phyloP scores from a whole-genome alignment of 306 rosid genomes.

The Glycine tomentella region DNA sequence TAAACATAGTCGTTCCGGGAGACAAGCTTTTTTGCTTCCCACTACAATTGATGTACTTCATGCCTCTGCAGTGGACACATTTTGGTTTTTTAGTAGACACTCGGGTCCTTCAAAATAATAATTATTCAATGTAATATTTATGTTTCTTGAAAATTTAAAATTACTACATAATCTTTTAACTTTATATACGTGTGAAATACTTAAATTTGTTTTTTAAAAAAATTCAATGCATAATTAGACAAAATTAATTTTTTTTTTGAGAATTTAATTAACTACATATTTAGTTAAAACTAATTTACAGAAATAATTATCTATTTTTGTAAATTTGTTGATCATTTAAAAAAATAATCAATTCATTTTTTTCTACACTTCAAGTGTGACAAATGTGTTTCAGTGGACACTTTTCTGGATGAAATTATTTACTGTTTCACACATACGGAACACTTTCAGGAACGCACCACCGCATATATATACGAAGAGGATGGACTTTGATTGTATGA shows the following conservation, averaged over 20 bases:
- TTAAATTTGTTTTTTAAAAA: no score
- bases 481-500: background rate
- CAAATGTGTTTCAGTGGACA: constrained; percentile 4
- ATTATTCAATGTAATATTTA: background rate
- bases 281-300: background rate
- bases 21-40: constrained; percentile 30
- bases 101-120: background rate
- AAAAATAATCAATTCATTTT: background rate
- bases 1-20: constrained; percentile 12
- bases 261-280: background rate
- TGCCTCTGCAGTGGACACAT: constrained; percentile 5
- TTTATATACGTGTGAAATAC: no score
- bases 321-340: background rate
- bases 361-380: background rate
- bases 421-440: background rate
- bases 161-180: no score
- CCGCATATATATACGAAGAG: background rate
- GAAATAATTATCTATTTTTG: background rate
- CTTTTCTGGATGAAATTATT: background rate
- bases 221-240: background rate
- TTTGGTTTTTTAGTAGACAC: background rate
- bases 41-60: background rate
- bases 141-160: background rate
- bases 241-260: background rate
- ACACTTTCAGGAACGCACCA: constrained; percentile 13